Conservation (phyloP, 2,329 filamentous ascomycete genomes). For the Phoma sp. region DNA sequence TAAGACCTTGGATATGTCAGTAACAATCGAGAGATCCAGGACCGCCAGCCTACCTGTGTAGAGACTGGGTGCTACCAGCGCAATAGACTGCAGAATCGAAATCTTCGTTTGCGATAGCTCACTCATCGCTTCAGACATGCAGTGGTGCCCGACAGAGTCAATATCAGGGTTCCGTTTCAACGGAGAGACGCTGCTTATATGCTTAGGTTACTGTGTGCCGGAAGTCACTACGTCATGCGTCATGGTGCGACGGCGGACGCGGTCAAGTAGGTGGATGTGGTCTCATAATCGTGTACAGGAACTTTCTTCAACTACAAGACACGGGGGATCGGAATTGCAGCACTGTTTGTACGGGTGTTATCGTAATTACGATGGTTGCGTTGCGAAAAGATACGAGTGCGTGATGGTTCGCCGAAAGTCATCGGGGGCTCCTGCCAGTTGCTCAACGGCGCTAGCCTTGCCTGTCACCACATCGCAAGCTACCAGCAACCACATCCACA, state of each 20-base stretch:
- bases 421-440: background rate
- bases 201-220: background rate
- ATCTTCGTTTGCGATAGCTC: background rate
- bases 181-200: background rate
- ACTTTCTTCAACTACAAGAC: background rate
- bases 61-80: conserved; percentile 32
- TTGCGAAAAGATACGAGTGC: background rate
- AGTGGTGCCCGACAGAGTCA: background rate
- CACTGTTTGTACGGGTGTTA: background rate
- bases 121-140: background rate
- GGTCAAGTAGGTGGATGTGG: background rate
- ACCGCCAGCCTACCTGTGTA: conserved; percentile 28
- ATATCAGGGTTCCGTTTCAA: no score
- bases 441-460: conserved; percentile 1
- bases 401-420: background rate
- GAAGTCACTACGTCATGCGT: conserved; percentile 6
- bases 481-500: background rate
- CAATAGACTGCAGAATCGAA: conserved; percentile 25
- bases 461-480: background rate
- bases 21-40: background rate
- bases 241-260: conserved; percentile 10
- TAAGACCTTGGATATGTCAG: conserved; percentile 29
- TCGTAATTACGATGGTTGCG: background rate
- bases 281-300: background rate
- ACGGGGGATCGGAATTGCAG: no score